Percentiles rank a stretch among this genome's conserved stretches.
Conservation (phyloP, 1,139 yeast species). For the Geotrichum klebahnii region DNA sequence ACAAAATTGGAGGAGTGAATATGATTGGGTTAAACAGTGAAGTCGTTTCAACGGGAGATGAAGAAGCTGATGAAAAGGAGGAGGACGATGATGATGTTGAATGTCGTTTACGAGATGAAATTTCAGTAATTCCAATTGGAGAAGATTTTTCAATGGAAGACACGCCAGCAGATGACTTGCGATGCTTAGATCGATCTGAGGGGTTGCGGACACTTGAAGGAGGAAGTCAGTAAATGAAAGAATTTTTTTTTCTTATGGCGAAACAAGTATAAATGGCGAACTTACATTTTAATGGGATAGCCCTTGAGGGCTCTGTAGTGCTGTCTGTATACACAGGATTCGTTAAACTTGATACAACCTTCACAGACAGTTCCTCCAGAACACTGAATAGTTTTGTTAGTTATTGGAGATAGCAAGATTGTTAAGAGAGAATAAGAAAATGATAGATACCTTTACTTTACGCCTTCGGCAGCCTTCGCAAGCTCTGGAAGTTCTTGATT, state of each 20-base stretch:
- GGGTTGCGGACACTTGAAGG: constrained; percentile 12
- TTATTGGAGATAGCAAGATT: not conserved
- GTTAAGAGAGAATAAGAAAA: not conserved
- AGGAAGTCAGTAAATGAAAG: not conserved
- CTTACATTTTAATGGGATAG: constrained; percentile 28
- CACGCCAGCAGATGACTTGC: constrained; percentile 11
- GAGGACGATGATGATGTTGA: constrained; percentile 3
- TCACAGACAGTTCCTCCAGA: constrained; percentile 44
- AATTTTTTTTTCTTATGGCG: not conserved
- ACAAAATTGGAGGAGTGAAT: constrained; percentile 17
- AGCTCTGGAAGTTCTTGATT: constrained; percentile 44
- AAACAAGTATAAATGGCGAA: not conserved
- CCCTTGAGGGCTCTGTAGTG: constrained; percentile 31
- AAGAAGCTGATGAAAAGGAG: not conserved
- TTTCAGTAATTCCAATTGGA: not conserved
- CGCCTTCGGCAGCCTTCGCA: constrained; percentile 60
- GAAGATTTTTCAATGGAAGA: constrained; percentile 1
- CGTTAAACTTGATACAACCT: constrained; percentile 30
- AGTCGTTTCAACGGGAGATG: not conserved
- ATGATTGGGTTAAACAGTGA: constrained; percentile 13
- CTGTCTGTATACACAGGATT: constrained; percentile 29
- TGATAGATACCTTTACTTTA: constrained; percentile 44
- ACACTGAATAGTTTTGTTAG: constrained; percentile 37
- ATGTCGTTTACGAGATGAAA: not conserved
- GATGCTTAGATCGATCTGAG: constrained; percentile 10